phyloP scores from a whole-genome alignment of 306 rosid genomes.

The Rubus idaeus region DNA sequence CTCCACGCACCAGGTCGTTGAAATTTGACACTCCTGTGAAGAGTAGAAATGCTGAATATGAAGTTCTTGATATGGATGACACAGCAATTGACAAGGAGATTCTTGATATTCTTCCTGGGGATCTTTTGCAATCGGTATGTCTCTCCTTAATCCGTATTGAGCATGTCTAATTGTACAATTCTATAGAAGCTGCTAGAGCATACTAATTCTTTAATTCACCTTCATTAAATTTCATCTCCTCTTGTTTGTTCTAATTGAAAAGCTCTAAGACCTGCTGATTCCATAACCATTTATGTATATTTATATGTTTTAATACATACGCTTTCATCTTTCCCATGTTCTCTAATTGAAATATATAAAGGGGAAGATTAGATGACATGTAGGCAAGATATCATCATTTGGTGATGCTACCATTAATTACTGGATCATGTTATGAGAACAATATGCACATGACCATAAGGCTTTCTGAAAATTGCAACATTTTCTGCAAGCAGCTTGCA shows the following conservation, averaged over 20 bases:
- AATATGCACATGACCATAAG: background rate
- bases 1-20: conserved; percentile 57
- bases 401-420: background rate
- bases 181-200: background rate
- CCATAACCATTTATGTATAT: background rate
- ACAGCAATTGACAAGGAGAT: conserved; percentile 40
- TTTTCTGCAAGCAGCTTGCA: background rate
- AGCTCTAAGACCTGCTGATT: background rate
- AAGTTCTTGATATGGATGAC: conserved; percentile 24
- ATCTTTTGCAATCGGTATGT: conserved; percentile 75
- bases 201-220: background rate
- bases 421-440: too few species aligned
- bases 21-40: conserved; percentile 71
- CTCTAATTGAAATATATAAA: background rate
- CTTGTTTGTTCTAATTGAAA: background rate
- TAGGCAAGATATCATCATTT: background rate
- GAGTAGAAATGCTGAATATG: conserved; percentile 29
- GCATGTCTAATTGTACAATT: background rate
- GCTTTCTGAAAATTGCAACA: background rate
- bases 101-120: conserved; percentile 51
- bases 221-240: background rate
- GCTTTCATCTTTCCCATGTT: background rate
- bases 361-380: too few species aligned
- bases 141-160: background rate
- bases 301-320: too few species aligned